Conservation (phyloP, 2,329 filamentous ascomycete genomes). For the Juglanconis juglandina region DNA sequence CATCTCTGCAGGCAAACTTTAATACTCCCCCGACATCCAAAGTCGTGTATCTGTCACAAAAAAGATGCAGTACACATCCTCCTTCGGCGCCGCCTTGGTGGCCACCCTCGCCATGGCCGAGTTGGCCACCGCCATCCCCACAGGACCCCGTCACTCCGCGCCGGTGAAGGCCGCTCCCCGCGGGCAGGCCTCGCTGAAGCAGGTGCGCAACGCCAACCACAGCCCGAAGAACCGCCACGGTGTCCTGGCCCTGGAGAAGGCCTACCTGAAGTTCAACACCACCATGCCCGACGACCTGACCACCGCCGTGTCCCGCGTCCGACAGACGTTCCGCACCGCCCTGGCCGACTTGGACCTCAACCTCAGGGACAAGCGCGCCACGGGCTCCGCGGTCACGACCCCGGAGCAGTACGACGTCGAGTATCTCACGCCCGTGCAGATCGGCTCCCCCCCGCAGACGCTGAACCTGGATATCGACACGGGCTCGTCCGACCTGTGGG, state of each 20-base stretch:
- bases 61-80: slow-evolving; percentile 13
- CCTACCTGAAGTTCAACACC: slow-evolving; percentile 37
- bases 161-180: slow-evolving; percentile 10
- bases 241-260: slow-evolving; percentile 32
- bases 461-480: slow-evolving; percentile 44
- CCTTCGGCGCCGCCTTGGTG: slow-evolving; percentile 18
- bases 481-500: slow-evolving; percentile 42
- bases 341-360: slow-evolving; percentile 14
- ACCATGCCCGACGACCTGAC: slow-evolving; percentile 30
- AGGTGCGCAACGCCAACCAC: slow-evolving; percentile 24
- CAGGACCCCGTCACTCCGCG: slow-evolving; percentile 10
- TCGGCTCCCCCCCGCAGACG: slow-evolving; percentile 38
- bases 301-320: slow-evolving; percentile 27
- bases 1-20: neutral
- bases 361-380: slow-evolving; percentile 25
- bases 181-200: slow-evolving; percentile 17
- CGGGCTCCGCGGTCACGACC: slow-evolving; percentile 26
- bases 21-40: neutral
- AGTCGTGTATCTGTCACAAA: neutral
- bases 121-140: slow-evolving; percentile 17
- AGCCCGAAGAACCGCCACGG: slow-evolving; percentile 30
- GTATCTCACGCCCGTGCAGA: slow-evolving; percentile 32
- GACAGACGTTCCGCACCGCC: slow-evolving; percentile 8
- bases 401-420: slow-evolving; percentile 32
- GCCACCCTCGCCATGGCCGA: slow-evolving; percentile 18